Evolutionary conservation across 2,329 filamentous ascomycete genomes (phyloP).

Genomic region (Aspergillus ochraceus): DNA sequence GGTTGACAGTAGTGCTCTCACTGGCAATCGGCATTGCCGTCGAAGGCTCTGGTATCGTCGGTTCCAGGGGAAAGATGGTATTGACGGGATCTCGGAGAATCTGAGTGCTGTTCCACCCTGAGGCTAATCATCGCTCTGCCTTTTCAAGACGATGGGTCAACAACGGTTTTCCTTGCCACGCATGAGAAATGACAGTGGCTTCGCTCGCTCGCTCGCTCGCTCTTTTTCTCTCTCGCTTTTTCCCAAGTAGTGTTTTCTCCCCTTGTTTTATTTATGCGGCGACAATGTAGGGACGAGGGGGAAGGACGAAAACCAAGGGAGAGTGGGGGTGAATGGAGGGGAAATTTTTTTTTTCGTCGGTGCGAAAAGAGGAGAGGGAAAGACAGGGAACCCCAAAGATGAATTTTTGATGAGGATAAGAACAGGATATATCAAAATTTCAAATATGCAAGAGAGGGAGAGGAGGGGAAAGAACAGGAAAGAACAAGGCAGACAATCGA

Average conservation of each 20-base stretch:
- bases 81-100: conserved; percentile 40
- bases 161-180: conserved; percentile 8
- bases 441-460: not conserved
- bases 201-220: not conserved
- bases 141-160: conserved; percentile 34
- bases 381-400: not conserved
- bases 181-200: conserved; percentile 4
- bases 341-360: not conserved
- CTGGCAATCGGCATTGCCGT: conserved; percentile 43
- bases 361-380: not conserved
- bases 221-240: not conserved
- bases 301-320: not conserved
- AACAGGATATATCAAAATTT: not conserved
- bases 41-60: conserved; percentile 31
- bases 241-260: not conserved
- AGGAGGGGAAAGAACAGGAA: not conserved
- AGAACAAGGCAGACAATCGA: not conserved
- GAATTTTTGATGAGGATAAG: not conserved
- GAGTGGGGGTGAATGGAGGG: not conserved
- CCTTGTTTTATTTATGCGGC: not conserved
- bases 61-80: conserved; percentile 36
- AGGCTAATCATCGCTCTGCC: conserved; percentile 47
- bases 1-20: conserved; percentile 38
- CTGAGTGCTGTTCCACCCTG: conserved; percentile 44
- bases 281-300: not conserved